These are phyloP conservation scores for Pachysolen tannophilus DNA, from an alignment of 805 yeast species.

Conservation along the genomic window DNA sequence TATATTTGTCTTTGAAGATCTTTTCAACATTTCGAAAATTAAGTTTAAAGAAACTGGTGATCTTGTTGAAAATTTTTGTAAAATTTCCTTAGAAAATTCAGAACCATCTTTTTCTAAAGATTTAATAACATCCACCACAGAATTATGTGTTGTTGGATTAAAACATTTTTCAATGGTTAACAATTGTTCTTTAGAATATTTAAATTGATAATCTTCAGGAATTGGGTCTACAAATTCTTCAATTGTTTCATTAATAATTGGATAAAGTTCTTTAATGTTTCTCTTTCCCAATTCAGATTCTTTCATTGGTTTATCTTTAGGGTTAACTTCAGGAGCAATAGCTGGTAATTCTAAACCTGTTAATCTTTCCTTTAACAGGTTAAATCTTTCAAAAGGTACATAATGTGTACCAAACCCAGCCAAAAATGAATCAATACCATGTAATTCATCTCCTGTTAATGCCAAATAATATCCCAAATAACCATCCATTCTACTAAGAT, in stretches of 20 bases:
- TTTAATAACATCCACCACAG: slow-evolving; percentile 47
- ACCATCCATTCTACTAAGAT: slow-evolving; percentile 75
- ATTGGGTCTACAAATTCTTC: slow-evolving; percentile 70
- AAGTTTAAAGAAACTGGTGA: slow-evolving; percentile 77
- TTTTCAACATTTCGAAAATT: slow-evolving; percentile 58
- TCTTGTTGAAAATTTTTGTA: slow-evolving; percentile 49
- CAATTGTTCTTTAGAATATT: slow-evolving; percentile 47
- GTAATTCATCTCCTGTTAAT: slow-evolving; percentile 71
- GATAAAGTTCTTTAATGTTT: slow-evolving; percentile 33
- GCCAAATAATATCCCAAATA: slow-evolving; percentile 82
- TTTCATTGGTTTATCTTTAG: background rate
- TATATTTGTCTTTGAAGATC: slow-evolving; percentile 50
- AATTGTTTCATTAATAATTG: slow-evolving; percentile 61
- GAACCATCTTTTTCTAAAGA: slow-evolving; percentile 47
- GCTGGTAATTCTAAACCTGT: slow-evolving; percentile 39
- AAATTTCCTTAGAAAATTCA: slow-evolving; percentile 56
- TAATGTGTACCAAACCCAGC: slow-evolving; percentile 90
- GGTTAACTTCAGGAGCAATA: background rate
- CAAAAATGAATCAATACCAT: slow-evolving; percentile 74
- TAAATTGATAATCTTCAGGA: slow-evolving; percentile 56
- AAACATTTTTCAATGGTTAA: slow-evolving; percentile 65
- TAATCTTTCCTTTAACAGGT: slow-evolving; percentile 56
- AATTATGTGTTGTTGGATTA: slow-evolving; percentile 27
- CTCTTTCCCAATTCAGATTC: slow-evolving; percentile 13
- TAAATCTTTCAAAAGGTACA: slow-evolving; percentile 58